Conservation (phyloP, 371 early-diverging fungal species). For the Choanephora cucurbitarum region DNA sequence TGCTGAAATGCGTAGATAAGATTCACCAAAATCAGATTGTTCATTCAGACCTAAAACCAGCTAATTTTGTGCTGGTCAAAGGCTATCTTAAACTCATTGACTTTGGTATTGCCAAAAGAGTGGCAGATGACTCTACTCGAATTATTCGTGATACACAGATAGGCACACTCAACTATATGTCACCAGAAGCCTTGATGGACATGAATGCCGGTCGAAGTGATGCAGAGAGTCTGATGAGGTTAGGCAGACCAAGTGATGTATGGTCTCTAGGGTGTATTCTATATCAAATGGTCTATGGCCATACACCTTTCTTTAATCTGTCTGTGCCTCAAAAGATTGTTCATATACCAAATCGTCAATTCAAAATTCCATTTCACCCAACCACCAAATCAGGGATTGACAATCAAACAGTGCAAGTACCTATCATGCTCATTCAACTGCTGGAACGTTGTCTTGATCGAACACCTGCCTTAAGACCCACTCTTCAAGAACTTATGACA, state of each 20-base stretch:
- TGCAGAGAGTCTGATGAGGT: constrained; percentile 27
- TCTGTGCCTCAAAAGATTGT: constrained; percentile 65
- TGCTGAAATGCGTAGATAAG: constrained; percentile 88
- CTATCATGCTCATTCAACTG: background rate
- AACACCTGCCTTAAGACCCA: constrained; percentile 3
- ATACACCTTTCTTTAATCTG: constrained; percentile 84
- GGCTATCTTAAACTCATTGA: constrained; percentile 94
- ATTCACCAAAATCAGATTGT: constrained; percentile 91
- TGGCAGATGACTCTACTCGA: constrained; percentile 95
- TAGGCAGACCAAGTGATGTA: constrained; percentile 85
- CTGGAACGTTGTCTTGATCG: constrained; percentile 8
- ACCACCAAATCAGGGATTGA: background rate
- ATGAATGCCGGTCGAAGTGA: constrained; percentile 15
- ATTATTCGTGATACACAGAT: constrained; percentile 88
- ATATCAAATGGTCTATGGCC: constrained; percentile 95
- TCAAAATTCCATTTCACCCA: constrained; percentile 60
- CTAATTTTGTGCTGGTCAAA: constrained; percentile 87
- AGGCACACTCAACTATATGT: constrained; percentile 98
- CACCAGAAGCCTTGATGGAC: constrained; percentile 87
- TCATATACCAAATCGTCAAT: constrained; percentile 68
- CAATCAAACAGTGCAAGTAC: background rate
- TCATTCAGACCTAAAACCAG: constrained; percentile 97
- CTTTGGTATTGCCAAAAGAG: constrained; percentile 98
- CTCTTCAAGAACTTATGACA: constrained; percentile 1
- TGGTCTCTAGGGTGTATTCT: constrained; percentile 99